Evolutionary conservation across 1,139 yeast species (phyloP).

Genomic region (Saccharomyces hybrid): DNA sequence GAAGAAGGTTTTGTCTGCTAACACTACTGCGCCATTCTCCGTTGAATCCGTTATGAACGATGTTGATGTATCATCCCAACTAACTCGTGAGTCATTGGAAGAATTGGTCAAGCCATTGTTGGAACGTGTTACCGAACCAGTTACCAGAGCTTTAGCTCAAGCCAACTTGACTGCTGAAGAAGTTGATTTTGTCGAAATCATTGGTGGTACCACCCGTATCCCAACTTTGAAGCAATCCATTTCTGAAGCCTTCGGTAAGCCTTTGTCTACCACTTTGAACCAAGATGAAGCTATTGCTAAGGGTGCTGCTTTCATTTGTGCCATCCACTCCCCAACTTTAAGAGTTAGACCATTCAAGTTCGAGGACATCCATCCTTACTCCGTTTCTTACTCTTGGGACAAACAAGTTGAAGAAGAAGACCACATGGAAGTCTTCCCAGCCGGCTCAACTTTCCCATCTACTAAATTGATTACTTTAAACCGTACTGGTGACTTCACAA

Average conservation of each 20-base stretch:
- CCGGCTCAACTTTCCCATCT: conserved; percentile 83
- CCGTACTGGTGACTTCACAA: conserved; percentile 79
- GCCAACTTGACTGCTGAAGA: conserved; percentile 68
- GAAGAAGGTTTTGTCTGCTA: conserved; percentile 94
- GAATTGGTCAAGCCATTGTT: conserved; percentile 75
- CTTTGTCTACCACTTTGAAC: conserved; percentile 86
- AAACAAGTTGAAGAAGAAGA: conserved; percentile 78
- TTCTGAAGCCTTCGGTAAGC: conserved; percentile 73
- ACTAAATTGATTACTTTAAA: conserved; percentile 88
- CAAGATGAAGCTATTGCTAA: conserved; percentile 98
- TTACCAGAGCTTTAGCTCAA: conserved; percentile 70
- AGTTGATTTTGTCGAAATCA: conserved; percentile 82
- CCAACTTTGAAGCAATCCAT: conserved; percentile 82
- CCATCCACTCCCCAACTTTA: conserved; percentile 95
- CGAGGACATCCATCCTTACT: conserved; percentile 84
- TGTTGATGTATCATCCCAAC: conserved; percentile 83
- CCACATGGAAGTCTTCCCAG: conserved; percentile 92
- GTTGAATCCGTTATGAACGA: conserved; percentile 95
- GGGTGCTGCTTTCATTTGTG: conserved; percentile 98
- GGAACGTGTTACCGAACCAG: conserved; percentile 63
- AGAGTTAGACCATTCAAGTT: conserved; percentile 97
- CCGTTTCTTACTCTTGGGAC: conserved; percentile 93
- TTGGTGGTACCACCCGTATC: conserved; percentile 97
- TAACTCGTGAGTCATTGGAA: conserved; percentile 88
- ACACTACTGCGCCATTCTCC: conserved; percentile 85